Evolutionary conservation across 164 flowering plant species (phyloP).

Genomic region (Vitis amurensis): DNA sequence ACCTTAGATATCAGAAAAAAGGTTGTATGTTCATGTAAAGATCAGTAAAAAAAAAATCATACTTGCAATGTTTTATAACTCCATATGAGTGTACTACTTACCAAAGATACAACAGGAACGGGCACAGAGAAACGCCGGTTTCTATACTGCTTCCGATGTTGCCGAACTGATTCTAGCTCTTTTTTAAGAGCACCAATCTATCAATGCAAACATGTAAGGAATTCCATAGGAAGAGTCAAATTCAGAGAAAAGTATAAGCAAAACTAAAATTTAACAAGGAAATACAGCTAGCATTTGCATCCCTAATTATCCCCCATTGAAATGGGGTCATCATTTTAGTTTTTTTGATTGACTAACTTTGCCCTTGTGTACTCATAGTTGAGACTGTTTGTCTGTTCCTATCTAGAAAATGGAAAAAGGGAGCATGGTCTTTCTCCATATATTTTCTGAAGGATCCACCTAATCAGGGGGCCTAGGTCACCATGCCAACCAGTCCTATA

Average conservation of each 20-base stretch:
- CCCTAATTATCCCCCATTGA: too few species aligned
- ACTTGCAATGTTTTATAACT: background rate
- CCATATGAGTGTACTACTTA: constrained; percentile 23
- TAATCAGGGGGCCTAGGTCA: too few species aligned
- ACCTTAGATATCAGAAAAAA: constrained; percentile 46
- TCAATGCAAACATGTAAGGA: constrained; percentile 10
- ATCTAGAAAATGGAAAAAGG: too few species aligned
- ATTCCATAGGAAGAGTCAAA: constrained; percentile 5
- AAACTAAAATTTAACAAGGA: background rate
- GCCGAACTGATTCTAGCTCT: constrained; percentile 86
- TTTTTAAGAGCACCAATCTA: constrained; percentile 82
- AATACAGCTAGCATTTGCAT: background rate
- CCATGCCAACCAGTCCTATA: too few species aligned
- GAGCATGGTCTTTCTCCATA: too few species aligned
- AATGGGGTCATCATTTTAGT: too few species aligned
- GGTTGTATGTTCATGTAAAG: background rate
- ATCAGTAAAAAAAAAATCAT: background rate
- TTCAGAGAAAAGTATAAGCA: background rate
- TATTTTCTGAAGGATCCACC: too few species aligned
- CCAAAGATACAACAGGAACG: constrained; percentile 93
- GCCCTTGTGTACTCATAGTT: too few species aligned
- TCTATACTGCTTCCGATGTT: constrained; percentile 85
- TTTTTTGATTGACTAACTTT: too few species aligned
- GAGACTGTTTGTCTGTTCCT: too few species aligned
- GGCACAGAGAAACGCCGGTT: constrained; percentile 79